Evolutionary conservation across 345 rosid species (phyloP), one percentile per base, ranked within the genome.

Genomic region (Syzygium oleosum): DNA sequence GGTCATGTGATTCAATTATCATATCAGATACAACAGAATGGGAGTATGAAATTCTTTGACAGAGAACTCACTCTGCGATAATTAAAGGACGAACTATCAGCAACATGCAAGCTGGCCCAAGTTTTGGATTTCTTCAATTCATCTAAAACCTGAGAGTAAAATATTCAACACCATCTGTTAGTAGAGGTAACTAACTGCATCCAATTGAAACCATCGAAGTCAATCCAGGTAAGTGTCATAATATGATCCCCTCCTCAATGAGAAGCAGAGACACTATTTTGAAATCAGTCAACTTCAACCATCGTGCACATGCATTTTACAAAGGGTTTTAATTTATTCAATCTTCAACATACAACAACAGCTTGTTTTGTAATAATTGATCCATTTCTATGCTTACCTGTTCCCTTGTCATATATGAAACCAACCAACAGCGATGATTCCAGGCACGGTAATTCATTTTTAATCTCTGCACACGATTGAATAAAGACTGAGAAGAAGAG

Each of bases 381-480:
- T 23, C 68, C 29, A 56, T 52, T 10, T 43, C 54, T 13, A 84
- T 54, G 56, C 89, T 89, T 59, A 98, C 98, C 96, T 93, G 98
- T 89, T 93, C 94, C 58, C 90, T 87, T 51, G 91, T 88, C 99
- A 96, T 96, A 91, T 92, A 94, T 85, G 96, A 93, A 88, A 96
- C 98, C 90, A 96, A 89, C 97, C 99, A 98, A 94, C 97, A 93
- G n/a, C 99, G 96, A 88, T 98, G 99, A 92, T 96, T 96, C 99
- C 99, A 98, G 84, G 99, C 99, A 84, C 98, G 97, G 51, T 96
- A 98, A 86, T 98, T 98, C 99, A 98, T 96, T 91, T 98, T 96
- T 90, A 95, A 96, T 90, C 95, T 94, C 99, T 98, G 95, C 88
- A 91, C 89, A 85, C 84, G 56, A 27, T 58, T n/a, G 17, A 86